Evolutionary conservation across 1,139 yeast genomes (phyloP).

Genomic region (Casaregolazyma lundiana): DNA sequence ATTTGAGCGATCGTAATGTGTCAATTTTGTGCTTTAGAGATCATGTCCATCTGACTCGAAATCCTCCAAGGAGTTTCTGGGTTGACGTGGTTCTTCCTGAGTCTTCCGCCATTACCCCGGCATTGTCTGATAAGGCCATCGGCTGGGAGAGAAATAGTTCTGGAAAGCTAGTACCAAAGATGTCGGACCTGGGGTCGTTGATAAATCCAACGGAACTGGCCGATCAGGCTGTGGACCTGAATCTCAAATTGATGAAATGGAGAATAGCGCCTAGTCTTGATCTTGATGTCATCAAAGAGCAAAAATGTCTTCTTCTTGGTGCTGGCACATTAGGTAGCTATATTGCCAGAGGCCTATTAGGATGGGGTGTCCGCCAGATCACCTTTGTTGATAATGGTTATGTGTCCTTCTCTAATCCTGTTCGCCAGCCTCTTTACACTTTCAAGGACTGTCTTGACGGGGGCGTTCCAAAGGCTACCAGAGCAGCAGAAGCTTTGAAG

Average conservation of each 20-base stretch:
- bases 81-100: constrained; percentile 19
- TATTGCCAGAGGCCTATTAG: constrained; percentile 77
- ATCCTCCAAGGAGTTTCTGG: constrained; percentile 26
- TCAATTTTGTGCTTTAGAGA: constrained; percentile 37
- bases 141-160: constrained; percentile 89
- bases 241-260: constrained; percentile 94
- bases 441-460: constrained; percentile 73
- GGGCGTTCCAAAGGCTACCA: constrained; percentile 66
- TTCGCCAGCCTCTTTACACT: constrained; percentile 79
- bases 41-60: constrained; percentile 14
- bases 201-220: constrained; percentile 79
- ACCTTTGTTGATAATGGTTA: constrained; percentile 87
- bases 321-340: constrained; percentile 96
- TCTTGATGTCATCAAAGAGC: constrained; percentile 54
- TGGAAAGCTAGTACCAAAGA: constrained; percentile 73
- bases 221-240: constrained; percentile 86
- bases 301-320: constrained; percentile 75
- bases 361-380: constrained; percentile 87
- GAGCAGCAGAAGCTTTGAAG: constrained; percentile 70
- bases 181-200: constrained; percentile 74
- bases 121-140: constrained; percentile 38
- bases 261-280: constrained; percentile 79
- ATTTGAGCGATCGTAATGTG: constrained; percentile 26
- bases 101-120: constrained; percentile 3
- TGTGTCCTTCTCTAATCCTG: constrained; percentile 91